These are phyloP conservation scores for Aurifilum marmelostoma DNA, from an alignment of 2,329 filamentous ascomycete species.

Conservation along the genomic window DNA sequence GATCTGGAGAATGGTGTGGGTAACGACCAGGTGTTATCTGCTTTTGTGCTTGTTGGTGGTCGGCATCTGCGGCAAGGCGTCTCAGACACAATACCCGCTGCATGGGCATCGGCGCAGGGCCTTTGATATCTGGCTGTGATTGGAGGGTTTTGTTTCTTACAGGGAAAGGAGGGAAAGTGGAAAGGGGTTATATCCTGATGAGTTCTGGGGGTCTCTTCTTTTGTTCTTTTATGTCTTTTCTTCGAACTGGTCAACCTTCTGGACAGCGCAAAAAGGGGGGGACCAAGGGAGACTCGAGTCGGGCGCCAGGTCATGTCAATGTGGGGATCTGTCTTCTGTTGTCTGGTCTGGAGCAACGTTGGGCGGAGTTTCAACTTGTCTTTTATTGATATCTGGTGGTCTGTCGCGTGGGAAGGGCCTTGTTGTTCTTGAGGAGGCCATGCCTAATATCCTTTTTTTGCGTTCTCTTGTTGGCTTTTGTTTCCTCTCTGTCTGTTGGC, in stretches of 20 bases:
- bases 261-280: constrained; percentile 1
- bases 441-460: constrained; percentile 17
- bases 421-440: not conserved
- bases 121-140: constrained; percentile 23
- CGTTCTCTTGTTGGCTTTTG: not conserved
- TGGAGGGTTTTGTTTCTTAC: constrained; percentile 23
- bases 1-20: constrained; percentile 26
- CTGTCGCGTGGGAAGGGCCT: not conserved
- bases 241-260: constrained; percentile 4
- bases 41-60: constrained; percentile 27
- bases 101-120: constrained; percentile 29
- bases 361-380: constrained; percentile 28
- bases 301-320: constrained; percentile 25
- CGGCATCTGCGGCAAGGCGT: constrained; percentile 29
- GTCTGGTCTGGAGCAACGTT: constrained; percentile 27
- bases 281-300: constrained; percentile 28
- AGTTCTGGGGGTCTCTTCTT: constrained; percentile 1
- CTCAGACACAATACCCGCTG: constrained; percentile 30
- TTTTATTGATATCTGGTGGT: constrained; percentile 23
- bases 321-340: constrained; percentile 15
- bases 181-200: not conserved
- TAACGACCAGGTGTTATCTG: constrained; percentile 28
- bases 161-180: not conserved
- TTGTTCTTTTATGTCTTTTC: constrained; percentile 4
- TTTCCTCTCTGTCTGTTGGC: not conserved